phyloP scores from a whole-genome alignment of 257 asterid species.

The Paulownia fortunei region DNA sequence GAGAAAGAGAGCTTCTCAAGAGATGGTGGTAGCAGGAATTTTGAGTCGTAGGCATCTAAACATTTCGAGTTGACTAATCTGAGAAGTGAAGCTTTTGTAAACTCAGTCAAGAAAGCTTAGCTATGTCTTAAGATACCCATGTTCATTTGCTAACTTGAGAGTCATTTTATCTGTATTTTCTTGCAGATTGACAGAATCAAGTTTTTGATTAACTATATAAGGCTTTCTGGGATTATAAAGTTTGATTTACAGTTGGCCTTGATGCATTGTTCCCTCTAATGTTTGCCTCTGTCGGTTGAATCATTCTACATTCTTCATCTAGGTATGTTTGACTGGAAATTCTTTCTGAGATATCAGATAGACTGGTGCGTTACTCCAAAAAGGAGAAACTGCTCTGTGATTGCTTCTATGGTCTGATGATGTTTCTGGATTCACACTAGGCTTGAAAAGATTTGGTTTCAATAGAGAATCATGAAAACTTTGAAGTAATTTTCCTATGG shows the following conservation, averaged over 20 bases:
- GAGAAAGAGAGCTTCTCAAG: slow-evolving; percentile 9
- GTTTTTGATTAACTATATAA: slow-evolving; percentile 1
- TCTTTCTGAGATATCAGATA: no score
- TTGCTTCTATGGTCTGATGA: not conserved
- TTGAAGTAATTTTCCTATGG: no score
- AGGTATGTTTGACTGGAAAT: not conserved
- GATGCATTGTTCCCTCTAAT: not conserved
- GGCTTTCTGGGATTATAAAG: not conserved
- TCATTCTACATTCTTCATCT: not conserved
- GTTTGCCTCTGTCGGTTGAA: not conserved
- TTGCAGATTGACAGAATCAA: not conserved
- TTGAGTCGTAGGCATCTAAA: not conserved
- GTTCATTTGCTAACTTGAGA: slow-evolving; percentile 23
- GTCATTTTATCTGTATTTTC: slow-evolving; percentile 13
- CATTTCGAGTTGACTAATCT: not conserved
- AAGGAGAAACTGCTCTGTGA: not conserved
- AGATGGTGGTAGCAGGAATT: slow-evolving; percentile 4
- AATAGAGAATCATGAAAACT: not conserved
- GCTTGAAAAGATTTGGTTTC: not conserved
- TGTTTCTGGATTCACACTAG: not conserved
- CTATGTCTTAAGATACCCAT: not conserved
- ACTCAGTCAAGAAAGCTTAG: slow-evolving; percentile 5
- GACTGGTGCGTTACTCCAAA: no score
- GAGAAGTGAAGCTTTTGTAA: not conserved
- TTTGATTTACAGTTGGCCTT: not conserved